Conservation (phyloP, 768 basidiomycete genomes). For the Amanita rimosa region DNA sequence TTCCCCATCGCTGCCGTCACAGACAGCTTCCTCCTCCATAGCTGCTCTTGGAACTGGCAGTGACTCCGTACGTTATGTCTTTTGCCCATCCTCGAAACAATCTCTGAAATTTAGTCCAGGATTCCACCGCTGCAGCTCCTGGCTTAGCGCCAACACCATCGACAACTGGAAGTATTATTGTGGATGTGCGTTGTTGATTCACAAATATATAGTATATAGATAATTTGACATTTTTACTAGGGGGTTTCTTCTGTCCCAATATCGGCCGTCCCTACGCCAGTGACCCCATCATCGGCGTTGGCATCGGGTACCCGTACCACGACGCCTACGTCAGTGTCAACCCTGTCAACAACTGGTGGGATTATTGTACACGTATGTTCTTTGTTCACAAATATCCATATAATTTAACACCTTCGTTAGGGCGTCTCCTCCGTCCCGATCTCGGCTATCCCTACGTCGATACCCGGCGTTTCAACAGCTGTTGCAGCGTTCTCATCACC, state of each 20-base stretch:
- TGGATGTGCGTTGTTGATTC: neutral
- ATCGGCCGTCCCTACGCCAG: conserved; percentile 5
- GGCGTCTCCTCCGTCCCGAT: conserved; percentile 11
- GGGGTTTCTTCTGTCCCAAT: conserved; percentile 12
- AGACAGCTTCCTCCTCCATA: neutral
- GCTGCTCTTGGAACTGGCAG: no score
- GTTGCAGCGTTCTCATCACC: conserved; percentile 6
- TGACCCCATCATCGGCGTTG: no score
- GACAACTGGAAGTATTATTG: neutral
- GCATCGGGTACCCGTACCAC: no score
- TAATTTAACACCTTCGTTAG: neutral
- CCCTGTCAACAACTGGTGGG: neutral
- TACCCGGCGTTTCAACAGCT: conserved; percentile 1
- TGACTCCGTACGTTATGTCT: neutral
- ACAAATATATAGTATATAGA: neutral
- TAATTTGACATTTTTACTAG: neutral
- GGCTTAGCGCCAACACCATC: neutral
- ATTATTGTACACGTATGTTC: neutral
- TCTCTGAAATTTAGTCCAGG: neutral
- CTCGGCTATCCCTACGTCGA: conserved; percentile 8
- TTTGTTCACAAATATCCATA: neutral
- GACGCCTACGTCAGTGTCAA: neutral
- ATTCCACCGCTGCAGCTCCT: neutral
- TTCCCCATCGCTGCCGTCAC: conserved; percentile 8
- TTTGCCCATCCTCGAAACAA: neutral